Evolutionary conservation across 495 filamentous ascomycete species (phyloP), one percentile per base, ranked within the genome.

Genomic region (Pseudoneurospora amorphoporcata): DNA sequence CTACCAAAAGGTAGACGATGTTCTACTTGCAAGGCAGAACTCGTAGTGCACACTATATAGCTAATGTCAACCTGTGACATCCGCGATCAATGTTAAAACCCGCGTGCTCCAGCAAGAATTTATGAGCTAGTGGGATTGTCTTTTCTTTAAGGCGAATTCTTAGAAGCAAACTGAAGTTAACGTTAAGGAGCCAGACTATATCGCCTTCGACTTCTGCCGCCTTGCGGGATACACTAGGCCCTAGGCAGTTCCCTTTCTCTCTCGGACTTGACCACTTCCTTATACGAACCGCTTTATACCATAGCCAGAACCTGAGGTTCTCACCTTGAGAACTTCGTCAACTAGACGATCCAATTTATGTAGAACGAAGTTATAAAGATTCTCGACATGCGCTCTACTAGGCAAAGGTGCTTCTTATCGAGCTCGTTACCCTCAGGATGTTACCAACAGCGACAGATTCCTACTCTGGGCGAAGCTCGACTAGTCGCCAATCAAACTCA

Each of bases 111-210:
- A 75, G 71, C 73, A 83, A 77, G 78, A 80, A 0, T 80, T 80
- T 42, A 35, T 72, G 69, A 73, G 53, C 16, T 43, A 12, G 3
- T 80, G 79, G 79, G 76, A 79, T 47, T 16, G 70, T 2, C 42
- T 74, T 0, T 76, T 81, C 0, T 85, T 87, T 71, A 77, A 78
- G 29, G 0, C 74, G 70, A 8, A 78, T 85, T 7, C 73, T 85
- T 16, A 73, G 70, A 0, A 74, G 83, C 41, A 86, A 86, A 72
- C 85, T 84, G 0, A 84, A 77, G 23, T 86, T 80, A 79, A 75
- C 2, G 81, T 85, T 8, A 39, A 65, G 0, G 81, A 80, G 70
- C 69, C 39, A 39, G 1, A 16, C 40, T 8, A 61, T 61, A 12
- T 70, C 70, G 3, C 71, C 71, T 0, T 35, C 68, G 3, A 76